Evolutionary conservation across 163 green algal species (phyloP).

Genomic region (Trebouxia gelatinosa): DNA sequence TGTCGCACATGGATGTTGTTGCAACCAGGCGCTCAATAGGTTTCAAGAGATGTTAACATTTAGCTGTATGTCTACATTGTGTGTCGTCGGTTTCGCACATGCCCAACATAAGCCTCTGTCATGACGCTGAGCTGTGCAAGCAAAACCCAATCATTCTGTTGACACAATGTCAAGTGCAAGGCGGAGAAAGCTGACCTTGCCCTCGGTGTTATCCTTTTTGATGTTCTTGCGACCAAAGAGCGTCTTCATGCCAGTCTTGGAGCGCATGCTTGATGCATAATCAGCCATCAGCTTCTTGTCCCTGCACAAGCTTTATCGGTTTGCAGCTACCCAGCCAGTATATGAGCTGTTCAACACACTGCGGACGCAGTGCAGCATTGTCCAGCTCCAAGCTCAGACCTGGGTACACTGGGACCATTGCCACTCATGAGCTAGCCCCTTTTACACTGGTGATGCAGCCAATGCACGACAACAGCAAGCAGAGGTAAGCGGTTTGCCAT

Average conservation of each 20-base stretch:
- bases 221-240: constrained; percentile 80
- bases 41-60: not conserved
- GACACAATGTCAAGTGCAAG: not conserved
- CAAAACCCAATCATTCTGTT: not conserved
- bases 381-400: not conserved
- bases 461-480: not conserved
- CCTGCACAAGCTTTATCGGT: constrained; percentile 11
- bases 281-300: constrained; percentile 41
- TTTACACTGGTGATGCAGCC: not conserved
- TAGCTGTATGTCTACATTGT: not conserved
- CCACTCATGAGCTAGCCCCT: not conserved
- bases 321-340: not conserved
- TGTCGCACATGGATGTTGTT: not conserved
- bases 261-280: constrained; percentile 22
- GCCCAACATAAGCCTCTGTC: too few species aligned
- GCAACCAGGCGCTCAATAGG: not conserved
- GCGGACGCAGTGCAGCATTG: not conserved
- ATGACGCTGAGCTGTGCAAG: too few species aligned
- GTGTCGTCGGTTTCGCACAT: not conserved
- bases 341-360: not conserved
- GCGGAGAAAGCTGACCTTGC: constrained; percentile 44
- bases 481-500: too few species aligned
- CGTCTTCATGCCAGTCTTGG: constrained; percentile 90
- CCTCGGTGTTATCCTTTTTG: constrained; percentile 62
- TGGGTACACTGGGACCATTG: not conserved